Evolutionary conservation across 1,284 basidiomycete genomes (phyloP).

Genomic region (Earliella scabrosa): DNA sequence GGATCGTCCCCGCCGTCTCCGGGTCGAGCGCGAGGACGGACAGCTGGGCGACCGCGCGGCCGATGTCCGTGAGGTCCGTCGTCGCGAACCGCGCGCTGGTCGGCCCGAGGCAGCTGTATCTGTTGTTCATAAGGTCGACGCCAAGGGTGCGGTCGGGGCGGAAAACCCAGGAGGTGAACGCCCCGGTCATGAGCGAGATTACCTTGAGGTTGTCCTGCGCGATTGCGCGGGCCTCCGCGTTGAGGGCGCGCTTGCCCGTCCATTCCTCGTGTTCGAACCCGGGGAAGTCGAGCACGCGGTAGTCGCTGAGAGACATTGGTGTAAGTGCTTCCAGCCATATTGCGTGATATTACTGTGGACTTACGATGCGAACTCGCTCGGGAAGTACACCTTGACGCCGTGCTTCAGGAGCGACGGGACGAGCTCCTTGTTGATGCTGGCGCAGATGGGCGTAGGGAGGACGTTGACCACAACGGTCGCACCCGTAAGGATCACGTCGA

Average conservation of each 20-base stretch:
- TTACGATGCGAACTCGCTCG: slow-evolving; percentile 31
- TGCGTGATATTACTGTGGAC: no score
- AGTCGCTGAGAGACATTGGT: slow-evolving; percentile 24
- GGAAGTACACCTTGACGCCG: slow-evolving; percentile 32
- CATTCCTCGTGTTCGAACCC: slow-evolving; percentile 28
- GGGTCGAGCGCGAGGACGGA: slow-evolving; percentile 28
- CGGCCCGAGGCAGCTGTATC: slow-evolving; percentile 25
- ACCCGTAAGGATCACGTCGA: slow-evolving; percentile 24
- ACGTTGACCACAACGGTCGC: slow-evolving; percentile 31
- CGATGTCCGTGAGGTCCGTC: slow-evolving; percentile 33
- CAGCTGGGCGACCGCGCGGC: slow-evolving; percentile 28
- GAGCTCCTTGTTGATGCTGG: slow-evolving; percentile 23
- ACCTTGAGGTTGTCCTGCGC: slow-evolving; percentile 28
- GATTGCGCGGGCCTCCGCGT: slow-evolving; percentile 16
- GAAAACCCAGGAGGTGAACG: slow-evolving; percentile 21
- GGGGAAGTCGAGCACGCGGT: slow-evolving; percentile 28
- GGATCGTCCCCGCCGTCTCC: slow-evolving; percentile 21
- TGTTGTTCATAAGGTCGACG: slow-evolving; percentile 25
- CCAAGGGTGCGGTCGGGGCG: slow-evolving; percentile 22
- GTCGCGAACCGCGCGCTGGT: slow-evolving; percentile 19
- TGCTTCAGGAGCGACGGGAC: slow-evolving; percentile 24
- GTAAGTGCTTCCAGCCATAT: no score
- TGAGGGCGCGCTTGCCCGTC: slow-evolving; percentile 27
- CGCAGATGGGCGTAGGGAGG: slow-evolving; percentile 3
- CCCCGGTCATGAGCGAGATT: slow-evolving; percentile 29